Evolutionary conservation across 257 asterid species (phyloP).

Genomic region (Solanum corneliomulleri): DNA sequence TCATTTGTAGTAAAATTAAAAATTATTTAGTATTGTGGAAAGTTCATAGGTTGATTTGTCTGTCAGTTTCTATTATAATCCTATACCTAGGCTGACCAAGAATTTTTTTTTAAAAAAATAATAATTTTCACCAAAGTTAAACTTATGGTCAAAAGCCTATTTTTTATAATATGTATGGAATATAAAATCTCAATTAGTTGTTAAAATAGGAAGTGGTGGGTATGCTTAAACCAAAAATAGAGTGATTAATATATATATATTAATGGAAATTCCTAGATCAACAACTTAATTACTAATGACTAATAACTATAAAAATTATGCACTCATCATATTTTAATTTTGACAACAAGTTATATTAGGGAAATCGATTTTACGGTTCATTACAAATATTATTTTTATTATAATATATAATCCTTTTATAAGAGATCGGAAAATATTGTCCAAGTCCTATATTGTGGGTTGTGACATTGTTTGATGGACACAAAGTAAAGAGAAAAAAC

Average conservation of each 20-base stretch:
- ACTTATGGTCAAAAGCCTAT: background rate
- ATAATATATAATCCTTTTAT: background rate
- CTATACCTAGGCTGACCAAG: background rate
- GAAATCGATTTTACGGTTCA: background rate
- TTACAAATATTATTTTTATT: background rate
- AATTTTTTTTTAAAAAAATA: background rate
- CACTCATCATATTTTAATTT: background rate
- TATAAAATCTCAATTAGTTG: background rate
- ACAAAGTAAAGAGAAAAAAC: background rate
- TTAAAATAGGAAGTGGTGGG: background rate
- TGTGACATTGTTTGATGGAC: background rate
- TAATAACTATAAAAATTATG: background rate
- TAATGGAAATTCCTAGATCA: background rate
- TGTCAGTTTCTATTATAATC: background rate
- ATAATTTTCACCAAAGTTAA: background rate
- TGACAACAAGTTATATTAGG: background rate
- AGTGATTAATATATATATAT: background rate
- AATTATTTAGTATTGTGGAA: background rate
- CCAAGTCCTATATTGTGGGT: rapidly evolving
- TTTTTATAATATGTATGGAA: background rate
- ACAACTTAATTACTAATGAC: background rate
- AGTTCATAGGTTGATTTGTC: background rate
- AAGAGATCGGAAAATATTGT: background rate
- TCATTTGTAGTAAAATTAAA: background rate
- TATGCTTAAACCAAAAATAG: background rate